Base-by-base conservation (phyloP, 1,139 yeast species). In the Yamadazyma diospyri region DNA sequence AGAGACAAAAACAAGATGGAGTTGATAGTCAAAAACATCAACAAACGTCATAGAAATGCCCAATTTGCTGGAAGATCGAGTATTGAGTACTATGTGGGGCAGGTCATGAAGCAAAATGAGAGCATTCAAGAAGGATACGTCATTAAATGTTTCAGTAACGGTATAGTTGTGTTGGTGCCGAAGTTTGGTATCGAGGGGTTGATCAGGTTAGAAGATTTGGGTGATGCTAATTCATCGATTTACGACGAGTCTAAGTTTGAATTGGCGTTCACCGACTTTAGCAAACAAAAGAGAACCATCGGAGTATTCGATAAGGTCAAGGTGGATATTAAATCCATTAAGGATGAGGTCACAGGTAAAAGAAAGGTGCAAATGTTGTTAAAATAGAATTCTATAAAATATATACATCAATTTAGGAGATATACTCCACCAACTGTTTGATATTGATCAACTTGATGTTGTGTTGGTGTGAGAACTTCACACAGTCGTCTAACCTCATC, bases 61-160 rank as follows among this genome's bases (percentile, higher is more conserved):
- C 99, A 94, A 61, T 86, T 92, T 70, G 99, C 98, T 2, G 98
- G 98, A 23, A 76, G 99, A 53, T 96, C 98, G 21, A 85, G 95
- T 56, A 87, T 94, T 43, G 98, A 94, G 56, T 94, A 92, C 59
- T 92, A 87, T 51, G 98, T 94, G 29, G 98, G 98, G 10, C 98
- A 94, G 63, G 97, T 89, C 22, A 83, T 94, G 83, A 84, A 88
- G 56, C 80, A 79, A 51, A 76, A 78, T 43, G 83, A 81, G 41
- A 61, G 78, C 23, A 65, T 64, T 23, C 95, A 88, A 54, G 94
- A 88, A 45, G 98, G 97, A 6, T 89, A 87, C 50, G 81, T 89
- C 24, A 88, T 89, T 49, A 86, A 87, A 56, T 92, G 94, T 27
- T 89, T 92, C 58, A 81, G 87, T 43, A 94, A 94, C 55, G 99